Evolutionary conservation across 169 alveolate genomes (phyloP), one percentile per base, ranked within the genome.

Genomic region (Cryptosporidium ubiquitum): DNA sequence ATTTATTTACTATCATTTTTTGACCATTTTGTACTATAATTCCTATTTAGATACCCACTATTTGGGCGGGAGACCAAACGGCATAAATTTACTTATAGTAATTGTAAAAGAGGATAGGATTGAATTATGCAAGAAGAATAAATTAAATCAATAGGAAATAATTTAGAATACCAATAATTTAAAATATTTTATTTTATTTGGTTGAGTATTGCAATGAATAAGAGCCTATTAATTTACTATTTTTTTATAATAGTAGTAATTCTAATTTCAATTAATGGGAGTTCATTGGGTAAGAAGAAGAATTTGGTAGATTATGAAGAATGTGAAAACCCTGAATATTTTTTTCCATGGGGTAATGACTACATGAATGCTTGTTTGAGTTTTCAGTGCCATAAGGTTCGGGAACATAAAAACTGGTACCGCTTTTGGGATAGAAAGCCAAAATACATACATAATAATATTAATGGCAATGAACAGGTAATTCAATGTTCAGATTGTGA

Each of bases 361-460:
- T 79, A 79, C 20, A n/a, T 79, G 29, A 66, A 79, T 55, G 68
- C 75, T 9, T 79, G 89, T 64, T 49, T 79, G 49, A 31, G 70
- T 23, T 61, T 79, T 39, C 64, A 57, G 23, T 79, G 89, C 55
- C 89, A 66, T 29, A 58, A 37, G 69, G 74, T 79, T 9, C 73
- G 89, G 1, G 33, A 79, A 33, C 89, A 79, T 31, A 79, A 58
- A 39, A 79, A 68, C 14, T 79, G 89, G 89, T 79, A 61, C 37
- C 73, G 89, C 12, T 79, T 79, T 64, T 79, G 89, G 89, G 74
- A 79, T 40, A 61, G n/a, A 49, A 79, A 26, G 10, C 89, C 89
- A 66, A 66, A 79, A 61, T 79, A 39, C n/a, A 10, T 79, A 16
- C 75, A 79, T 61, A 40, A 60, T 10, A 79, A 64, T 61, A 26